Conservation (phyloP, 2,329 filamentous ascomycete species). For the Alternaria hordeiaustralica region DNA sequence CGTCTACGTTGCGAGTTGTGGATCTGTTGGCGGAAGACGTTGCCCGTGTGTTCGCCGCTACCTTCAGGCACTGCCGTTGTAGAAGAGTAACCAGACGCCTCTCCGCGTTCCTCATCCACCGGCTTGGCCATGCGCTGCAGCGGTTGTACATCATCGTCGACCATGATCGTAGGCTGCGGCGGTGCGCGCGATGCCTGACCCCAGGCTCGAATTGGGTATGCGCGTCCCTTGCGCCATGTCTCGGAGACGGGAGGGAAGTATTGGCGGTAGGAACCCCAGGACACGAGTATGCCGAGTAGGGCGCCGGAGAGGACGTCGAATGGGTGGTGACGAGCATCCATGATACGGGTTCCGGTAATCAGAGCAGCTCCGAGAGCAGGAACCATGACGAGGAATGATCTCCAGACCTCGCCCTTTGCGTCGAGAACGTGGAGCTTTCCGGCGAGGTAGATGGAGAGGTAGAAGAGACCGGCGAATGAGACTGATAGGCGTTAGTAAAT, state of each 20-base stretch:
- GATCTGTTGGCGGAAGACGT: slow-evolving; percentile 50
- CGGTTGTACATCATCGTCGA: slow-evolving; percentile 43
- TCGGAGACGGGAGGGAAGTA: slow-evolving; percentile 65
- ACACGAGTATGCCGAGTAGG: slow-evolving; percentile 59
- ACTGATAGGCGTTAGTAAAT: slow-evolving; percentile 48
- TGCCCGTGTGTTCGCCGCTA: slow-evolving; percentile 30
- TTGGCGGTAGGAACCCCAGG: slow-evolving; percentile 62
- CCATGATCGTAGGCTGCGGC: slow-evolving; percentile 30
- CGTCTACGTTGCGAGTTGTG: slow-evolving; percentile 45
- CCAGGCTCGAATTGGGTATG: slow-evolving; percentile 65
- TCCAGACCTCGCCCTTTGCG: slow-evolving; percentile 67
- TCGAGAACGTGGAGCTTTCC: slow-evolving; percentile 66
- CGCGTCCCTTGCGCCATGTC: slow-evolving; percentile 64
- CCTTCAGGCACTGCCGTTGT: slow-evolving; percentile 24
- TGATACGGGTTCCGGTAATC: slow-evolving; percentile 64
- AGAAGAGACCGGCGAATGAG: slow-evolving; percentile 65
- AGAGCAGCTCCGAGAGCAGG: slow-evolving; percentile 62
- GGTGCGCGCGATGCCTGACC: slow-evolving; percentile 50
- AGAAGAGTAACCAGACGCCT: slow-evolving; percentile 39
- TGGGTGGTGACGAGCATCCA: slow-evolving; percentile 67
- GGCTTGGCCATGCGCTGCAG: slow-evolving; percentile 36
- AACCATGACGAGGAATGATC: slow-evolving; percentile 60
- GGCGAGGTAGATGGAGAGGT: slow-evolving; percentile 65
- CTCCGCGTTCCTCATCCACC: slow-evolving; percentile 42
- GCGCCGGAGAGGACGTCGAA: slow-evolving; percentile 66